phyloP scores from a whole-genome alignment of 2,329 filamentous ascomycete genomes.

The Trichocomaceae sp. region DNA sequence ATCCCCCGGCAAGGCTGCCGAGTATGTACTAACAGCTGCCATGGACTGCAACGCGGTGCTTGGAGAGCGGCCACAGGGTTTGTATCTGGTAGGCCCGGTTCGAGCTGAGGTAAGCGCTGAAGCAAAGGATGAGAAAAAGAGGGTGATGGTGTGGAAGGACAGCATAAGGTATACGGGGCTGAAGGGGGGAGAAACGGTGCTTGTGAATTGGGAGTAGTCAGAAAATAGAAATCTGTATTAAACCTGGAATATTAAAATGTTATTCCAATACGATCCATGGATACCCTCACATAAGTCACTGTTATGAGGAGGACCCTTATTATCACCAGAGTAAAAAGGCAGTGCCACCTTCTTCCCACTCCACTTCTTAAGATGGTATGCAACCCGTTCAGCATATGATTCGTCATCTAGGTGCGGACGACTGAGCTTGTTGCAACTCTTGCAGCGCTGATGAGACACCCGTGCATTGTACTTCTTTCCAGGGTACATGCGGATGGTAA shows the following conservation, averaged over 20 bases:
- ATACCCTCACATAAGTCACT: neutral
- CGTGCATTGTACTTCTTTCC: constrained; percentile 37
- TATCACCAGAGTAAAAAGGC: neutral
- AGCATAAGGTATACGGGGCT: constrained; percentile 11
- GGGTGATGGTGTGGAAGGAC: constrained; percentile 13
- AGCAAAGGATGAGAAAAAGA: constrained; percentile 13
- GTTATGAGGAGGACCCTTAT: neutral
- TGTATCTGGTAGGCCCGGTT: constrained; percentile 8
- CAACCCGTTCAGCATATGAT: constrained; percentile 38
- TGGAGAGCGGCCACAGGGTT: constrained; percentile 9
- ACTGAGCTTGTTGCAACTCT: constrained; percentile 29
- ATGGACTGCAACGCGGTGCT: constrained; percentile 6
- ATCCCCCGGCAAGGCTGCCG: neutral
- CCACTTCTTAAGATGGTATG: constrained; percentile 41
- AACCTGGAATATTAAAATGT: too few species aligned
- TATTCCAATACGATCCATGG: too few species aligned
- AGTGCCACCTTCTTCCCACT: constrained; percentile 21
- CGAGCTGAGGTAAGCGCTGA: constrained; percentile 10
- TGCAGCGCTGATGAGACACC: constrained; percentile 41
- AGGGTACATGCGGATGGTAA: constrained; percentile 38
- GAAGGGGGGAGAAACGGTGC: constrained; percentile 11
- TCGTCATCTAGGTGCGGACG: constrained; percentile 27
- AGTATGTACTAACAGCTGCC: constrained; percentile 6
- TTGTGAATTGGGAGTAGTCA: constrained; percentile 8
- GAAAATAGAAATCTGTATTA: too few species aligned